These are phyloP conservation scores for Botrytis deweyae DNA, from an alignment of 2,329 filamentous ascomycete species.

Conservation along the genomic window DNA sequence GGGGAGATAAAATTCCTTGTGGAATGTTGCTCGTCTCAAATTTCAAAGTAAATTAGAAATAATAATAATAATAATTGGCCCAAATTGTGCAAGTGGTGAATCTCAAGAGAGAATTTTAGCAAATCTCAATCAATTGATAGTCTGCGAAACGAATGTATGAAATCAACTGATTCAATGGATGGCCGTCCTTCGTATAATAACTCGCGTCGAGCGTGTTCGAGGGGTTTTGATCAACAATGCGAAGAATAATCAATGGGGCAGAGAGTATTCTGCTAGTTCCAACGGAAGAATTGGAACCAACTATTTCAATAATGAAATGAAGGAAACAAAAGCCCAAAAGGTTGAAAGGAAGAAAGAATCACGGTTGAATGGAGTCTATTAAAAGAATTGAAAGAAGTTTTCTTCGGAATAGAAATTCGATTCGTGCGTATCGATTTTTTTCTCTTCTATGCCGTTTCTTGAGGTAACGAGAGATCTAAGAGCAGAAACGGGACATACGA, in stretches of 20 bases:
- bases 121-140: not conserved
- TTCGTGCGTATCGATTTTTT: not conserved
- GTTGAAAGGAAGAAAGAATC: not conserved
- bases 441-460: not conserved
- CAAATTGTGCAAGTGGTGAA: slow-evolving; percentile 4
- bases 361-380: not conserved
- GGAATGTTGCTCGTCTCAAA: slow-evolving; percentile 4
- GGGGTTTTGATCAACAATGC: not conserved
- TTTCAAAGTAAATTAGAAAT: slow-evolving; percentile 1
- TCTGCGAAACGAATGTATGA: slow-evolving; percentile 12
- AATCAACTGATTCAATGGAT: slow-evolving; percentile 11
- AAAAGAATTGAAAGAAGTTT: slow-evolving; percentile 6
- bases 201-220: slow-evolving; percentile 3
- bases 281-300: not conserved
- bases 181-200: slow-evolving; percentile 1
- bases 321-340: slow-evolving; percentile 5
- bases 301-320: not conserved
- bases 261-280: not conserved
- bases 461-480: not conserved
- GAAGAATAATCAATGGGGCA: not conserved
- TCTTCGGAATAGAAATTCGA: not conserved
- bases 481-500: slow-evolving; percentile 1
- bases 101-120: not conserved
- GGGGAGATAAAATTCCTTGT: not conserved
- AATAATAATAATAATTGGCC: not conserved